These are phyloP conservation scores for Wallacemonas sp. DNA, from an alignment of 208 protist species.

Conservation along the genomic window DNA sequence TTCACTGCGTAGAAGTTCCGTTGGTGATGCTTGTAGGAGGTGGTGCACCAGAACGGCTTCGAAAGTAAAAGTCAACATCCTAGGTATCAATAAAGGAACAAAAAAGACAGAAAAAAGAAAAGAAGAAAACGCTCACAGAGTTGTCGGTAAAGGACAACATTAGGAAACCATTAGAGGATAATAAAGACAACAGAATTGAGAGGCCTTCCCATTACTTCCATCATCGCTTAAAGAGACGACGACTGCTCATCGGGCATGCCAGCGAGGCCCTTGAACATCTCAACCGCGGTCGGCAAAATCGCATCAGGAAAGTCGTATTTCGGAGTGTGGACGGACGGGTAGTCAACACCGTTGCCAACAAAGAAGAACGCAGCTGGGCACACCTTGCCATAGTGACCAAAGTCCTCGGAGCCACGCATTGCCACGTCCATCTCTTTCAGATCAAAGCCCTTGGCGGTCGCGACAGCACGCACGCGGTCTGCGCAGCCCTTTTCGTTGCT, in stretches of 20 bases:
- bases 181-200: constrained; percentile 2
- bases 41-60: background rate
- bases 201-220: background rate
- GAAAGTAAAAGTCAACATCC: background rate
- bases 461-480: constrained; percentile 36
- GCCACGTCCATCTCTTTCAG: constrained; percentile 30
- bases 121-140: no score
- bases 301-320: constrained; percentile 43
- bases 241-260: constrained; percentile 22
- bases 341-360: constrained; percentile 37
- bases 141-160: no score
- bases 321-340: constrained; percentile 37
- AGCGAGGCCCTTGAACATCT: constrained; percentile 40
- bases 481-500: constrained; percentile 37
- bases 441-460: constrained; percentile 20
- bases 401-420: constrained; percentile 39
- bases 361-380: constrained; percentile 42
- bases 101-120: no score
- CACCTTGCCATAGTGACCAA: constrained; percentile 44
- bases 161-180: background rate
- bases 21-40: no score
- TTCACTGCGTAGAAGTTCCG: no score
- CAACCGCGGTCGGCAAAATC: constrained; percentile 33
- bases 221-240: constrained; percentile 7
- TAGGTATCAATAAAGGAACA: constrained; percentile 10